Evolutionary conservation across 768 basidiomycete species (phyloP).

Genomic region (Kondoa malvinella): DNA sequence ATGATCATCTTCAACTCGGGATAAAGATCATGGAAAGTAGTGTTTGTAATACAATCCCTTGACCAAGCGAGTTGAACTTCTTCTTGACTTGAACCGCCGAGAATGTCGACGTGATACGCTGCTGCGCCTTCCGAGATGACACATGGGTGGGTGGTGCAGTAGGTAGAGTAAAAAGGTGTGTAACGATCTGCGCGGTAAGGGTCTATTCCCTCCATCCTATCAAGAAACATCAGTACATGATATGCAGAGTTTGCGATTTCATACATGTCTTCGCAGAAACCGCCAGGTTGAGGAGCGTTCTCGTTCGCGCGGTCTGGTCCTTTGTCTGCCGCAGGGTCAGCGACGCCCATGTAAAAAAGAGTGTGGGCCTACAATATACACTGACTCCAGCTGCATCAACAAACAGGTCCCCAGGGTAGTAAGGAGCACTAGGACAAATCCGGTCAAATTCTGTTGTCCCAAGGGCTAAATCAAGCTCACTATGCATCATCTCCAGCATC

Average conservation of each 20-base stretch:
- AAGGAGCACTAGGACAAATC: constrained; percentile 13
- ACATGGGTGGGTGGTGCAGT: constrained; percentile 7
- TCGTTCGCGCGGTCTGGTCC: constrained; percentile 13
- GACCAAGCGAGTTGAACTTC: constrained; percentile 19
- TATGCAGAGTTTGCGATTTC: background rate
- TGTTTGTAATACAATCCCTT: constrained; percentile 12
- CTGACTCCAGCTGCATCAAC: constrained; percentile 26
- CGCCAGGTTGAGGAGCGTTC: constrained; percentile 16
- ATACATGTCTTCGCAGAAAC: constrained; percentile 17
- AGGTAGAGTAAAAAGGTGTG: constrained; percentile 13
- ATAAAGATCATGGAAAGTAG: constrained; percentile 16
- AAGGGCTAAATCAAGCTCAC: background rate
- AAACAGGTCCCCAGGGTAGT: constrained; percentile 23
- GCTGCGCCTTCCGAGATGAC: constrained; percentile 18
- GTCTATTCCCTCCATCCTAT: background rate
- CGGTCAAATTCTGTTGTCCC: background rate
- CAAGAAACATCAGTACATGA: constrained; percentile 11
- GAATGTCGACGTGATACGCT: constrained; percentile 14
- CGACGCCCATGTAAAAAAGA: too few relatives aligned
- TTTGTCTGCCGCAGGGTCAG: constrained; percentile 27
- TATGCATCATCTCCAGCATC: constrained; percentile 22
- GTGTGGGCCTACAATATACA: constrained; percentile 22
- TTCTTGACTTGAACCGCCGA: constrained; percentile 11
- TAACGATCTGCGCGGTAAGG: constrained; percentile 4
- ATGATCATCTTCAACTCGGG: constrained; percentile 26